A percentile compares a stretch with the other conserved stretches of the same genome.
Evolutionary conservation across 306 rosid genomes (phyloP).

Genomic region (Medicago truncatula): MtrunA17r5.0-ANR NC_053046.1:11022001-11022500

Average conservation of each 20-base stretch:
- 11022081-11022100: slow-evolving; percentile 30
- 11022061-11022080: slow-evolving; percentile 11
- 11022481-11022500: slow-evolving; percentile 7
- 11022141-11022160: slow-evolving; percentile 21
- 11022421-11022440: not conserved
- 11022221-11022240: slow-evolving; percentile 76
- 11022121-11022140: slow-evolving; percentile 18
- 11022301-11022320: slow-evolving; percentile 83
- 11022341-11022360: slow-evolving; percentile 33
- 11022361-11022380: slow-evolving; percentile 27
- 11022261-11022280: slow-evolving; percentile 93
- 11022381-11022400: not conserved
- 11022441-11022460: slow-evolving; percentile 3
- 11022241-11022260: slow-evolving; percentile 71
- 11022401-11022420: slow-evolving; percentile 37
- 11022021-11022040: slow-evolving; percentile 12
- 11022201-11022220: slow-evolving; percentile 87
- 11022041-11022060: slow-evolving; percentile 33
- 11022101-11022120: slow-evolving; percentile 7
- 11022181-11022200: slow-evolving; percentile 97
- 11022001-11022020: slow-evolving; percentile 16
- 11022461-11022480: slow-evolving; percentile 9
- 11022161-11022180: slow-evolving; percentile 43
- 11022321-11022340: slow-evolving; percentile 44
- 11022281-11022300: slow-evolving; percentile 97